Evolutionary conservation across 257 asterid genomes (phyloP).

Genomic region (Plectranthus barbatus): DNA sequence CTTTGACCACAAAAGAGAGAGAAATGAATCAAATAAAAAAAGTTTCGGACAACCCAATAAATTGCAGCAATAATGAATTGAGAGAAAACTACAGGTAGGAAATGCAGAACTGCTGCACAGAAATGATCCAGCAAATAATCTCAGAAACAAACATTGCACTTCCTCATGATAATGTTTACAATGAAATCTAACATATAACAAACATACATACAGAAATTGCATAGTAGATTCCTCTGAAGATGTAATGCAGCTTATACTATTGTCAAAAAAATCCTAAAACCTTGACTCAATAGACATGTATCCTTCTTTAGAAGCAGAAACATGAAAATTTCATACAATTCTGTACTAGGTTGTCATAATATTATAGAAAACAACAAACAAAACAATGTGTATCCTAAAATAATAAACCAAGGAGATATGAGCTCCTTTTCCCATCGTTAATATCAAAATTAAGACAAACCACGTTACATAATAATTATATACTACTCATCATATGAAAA

Average conservation of each 20-base stretch:
- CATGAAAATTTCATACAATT: neutral
- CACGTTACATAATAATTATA: neutral
- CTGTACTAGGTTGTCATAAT: neutral
- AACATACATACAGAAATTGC: neutral
- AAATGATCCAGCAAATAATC: neutral
- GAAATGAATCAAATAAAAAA: constrained; percentile 13
- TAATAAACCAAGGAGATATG: neutral
- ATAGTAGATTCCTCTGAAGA: neutral
- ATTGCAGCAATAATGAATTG: constrained; percentile 3
- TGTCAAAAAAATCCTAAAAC: neutral
- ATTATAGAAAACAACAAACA: neutral
- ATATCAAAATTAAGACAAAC: neutral
- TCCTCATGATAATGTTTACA: neutral
- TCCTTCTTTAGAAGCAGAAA: neutral
- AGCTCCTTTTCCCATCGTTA: neutral
- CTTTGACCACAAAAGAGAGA: constrained; percentile 35
- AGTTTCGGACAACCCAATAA: constrained; percentile 6
- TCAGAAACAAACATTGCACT: neutral
- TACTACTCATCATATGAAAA: neutral
- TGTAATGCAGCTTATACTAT: neutral
- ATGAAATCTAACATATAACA: neutral
- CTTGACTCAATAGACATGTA: neutral
- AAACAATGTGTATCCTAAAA: neutral
- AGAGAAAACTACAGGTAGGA: neutral
- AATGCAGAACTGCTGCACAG: neutral